Base-by-base conservation (phyloP, 495 filamentous ascomycete genomes). In the Neohortaea acidophila region DNA sequence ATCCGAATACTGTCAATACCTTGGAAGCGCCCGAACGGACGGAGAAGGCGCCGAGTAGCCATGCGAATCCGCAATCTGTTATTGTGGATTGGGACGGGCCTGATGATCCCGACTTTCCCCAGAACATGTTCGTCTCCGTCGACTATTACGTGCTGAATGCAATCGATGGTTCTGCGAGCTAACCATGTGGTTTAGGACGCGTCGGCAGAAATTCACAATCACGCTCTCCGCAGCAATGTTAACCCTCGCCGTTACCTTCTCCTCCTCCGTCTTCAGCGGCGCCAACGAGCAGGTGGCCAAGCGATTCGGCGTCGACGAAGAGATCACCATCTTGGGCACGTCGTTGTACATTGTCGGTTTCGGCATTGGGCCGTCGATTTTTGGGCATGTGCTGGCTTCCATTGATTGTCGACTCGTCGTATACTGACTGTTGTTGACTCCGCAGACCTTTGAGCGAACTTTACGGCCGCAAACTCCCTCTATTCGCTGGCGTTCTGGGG, bases 201-300 rank as follows among this genome's bases (percentile, higher is more conserved):
- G 63, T 76, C 47, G 47, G 9, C 30, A 43, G 39, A 53, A 53
- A 20, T 47, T 33, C 31, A 35, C 33, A 7, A 39, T 47, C 21
- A 53, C 50, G 1, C 33, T 46, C 21, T 32, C 41, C 2, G 55
- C 77, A 34, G 63, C 64, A 11, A 48, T 51, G 1, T 59, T 76
- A 57, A 74, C 67, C 4, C 60, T 75, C 48, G 66, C 62, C 55
- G 59, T 73, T 35, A 72, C 72, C n/a, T 77, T 76, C 33, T 57
- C 69, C 1, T 69, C 63, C 36, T 67, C 61, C 54, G 64, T 75
- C 18, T 75, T 75, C 53, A 62, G 65, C 11, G 63, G 69, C 2
- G 69, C 67, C 8, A 62, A 62, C 6, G 23, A 36, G 12, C 50
- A 51, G 14, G 70, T 68, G 1, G 58, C 62, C n/a, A 37, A 59